phyloP scores from a whole-genome alignment of 495 filamentous ascomycete genomes.

The Penicillium salamii region DNA sequence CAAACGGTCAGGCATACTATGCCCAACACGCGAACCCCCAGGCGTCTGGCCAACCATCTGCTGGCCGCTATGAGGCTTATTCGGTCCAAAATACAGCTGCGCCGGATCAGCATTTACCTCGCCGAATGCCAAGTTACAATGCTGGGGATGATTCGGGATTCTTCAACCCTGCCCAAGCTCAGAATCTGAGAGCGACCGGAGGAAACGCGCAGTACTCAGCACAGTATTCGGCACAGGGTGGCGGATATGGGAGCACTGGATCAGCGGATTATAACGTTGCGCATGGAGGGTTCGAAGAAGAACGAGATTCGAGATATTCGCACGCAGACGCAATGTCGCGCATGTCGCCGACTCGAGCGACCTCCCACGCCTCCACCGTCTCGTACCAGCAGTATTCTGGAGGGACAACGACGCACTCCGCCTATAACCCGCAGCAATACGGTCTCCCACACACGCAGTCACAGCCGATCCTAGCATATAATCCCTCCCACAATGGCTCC shows the following conservation, averaged over 20 bases:
- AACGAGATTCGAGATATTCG: conserved; percentile 32
- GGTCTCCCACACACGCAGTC: conserved; percentile 58
- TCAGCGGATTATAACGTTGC: conserved; percentile 23
- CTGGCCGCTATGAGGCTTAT: conserved; percentile 22
- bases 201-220: conserved; percentile 24
- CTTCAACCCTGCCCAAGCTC: conserved; percentile 35
- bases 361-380: conserved; percentile 44
- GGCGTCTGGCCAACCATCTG: conserved; percentile 15
- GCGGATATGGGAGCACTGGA: conserved; percentile 11
- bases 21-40: conserved; percentile 38
- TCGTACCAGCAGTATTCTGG: conserved; percentile 63
- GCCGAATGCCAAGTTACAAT: conserved; percentile 71
- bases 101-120: conserved; percentile 35
- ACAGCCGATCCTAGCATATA: conserved; percentile 40
- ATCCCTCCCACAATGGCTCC: conserved; percentile 45
- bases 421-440: conserved; percentile 86
- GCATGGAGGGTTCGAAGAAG: conserved; percentile 37
- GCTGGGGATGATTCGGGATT: conserved; percentile 69
- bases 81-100: conserved; percentile 19
- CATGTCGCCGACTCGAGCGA: conserved; percentile 45
- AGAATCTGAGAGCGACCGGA: conserved; percentile 31
- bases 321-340: conserved; percentile 32
- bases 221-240: conserved; percentile 17
- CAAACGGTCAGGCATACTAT: conserved; percentile 47
- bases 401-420: conserved; percentile 47